Base-by-base conservation (phyloP, 805 yeast species). In the Lachancea quebecensis region DNA sequence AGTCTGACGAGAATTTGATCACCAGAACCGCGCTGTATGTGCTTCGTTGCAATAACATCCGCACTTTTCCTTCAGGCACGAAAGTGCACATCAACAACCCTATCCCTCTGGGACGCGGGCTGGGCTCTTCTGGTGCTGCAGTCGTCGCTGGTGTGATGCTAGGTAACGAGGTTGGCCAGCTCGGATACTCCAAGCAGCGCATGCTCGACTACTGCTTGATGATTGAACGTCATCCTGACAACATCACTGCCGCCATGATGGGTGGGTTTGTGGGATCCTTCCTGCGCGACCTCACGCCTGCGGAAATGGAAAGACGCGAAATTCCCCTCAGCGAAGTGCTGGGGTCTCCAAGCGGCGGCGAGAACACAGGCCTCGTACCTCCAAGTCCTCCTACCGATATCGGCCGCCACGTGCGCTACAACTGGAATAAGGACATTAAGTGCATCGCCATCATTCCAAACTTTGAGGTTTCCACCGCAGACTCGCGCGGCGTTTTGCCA, bases 181-280 rank as follows among this genome's bases (percentile, higher is more conserved):
- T 91, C 31, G 79, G 77, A 1, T 78, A 89, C 49, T 69, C 81
- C 41, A 90, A 85, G 66, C 82, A 78, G 56, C 75, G 98, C 56
- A 76, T 93, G 81, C 72, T 93, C 57, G 99, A 93, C 66, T 93
- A 85, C 71, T 88, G 96, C 65, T 74, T 93, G 56, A 86, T 93
- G 93, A 90, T 93, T 54, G 99, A 93, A 71, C 81, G 98, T 64
- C 99, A 93, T 60, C 99, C 99, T 31, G 99, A 93, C 68, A 93
- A 93, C 66, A 90, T 93, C 59, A 88, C 96, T 10, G 99, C 99
- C 29, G 96, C 99, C 32, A 88, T 93, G 96, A 84, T 90, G 82
- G 99, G 99, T 49, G 97, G 99, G 1, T 93, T 93, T 65, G 96
- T 90, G 35, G 99, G 99, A 37, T 88, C 96, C 3, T 93, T 85